A percentile compares a stretch with the other conserved stretches of the same genome.
These are phyloP conservation scores for Voacanga thouarsii DNA, from an alignment of 257 asterid genomes.

Conservation along the genomic window DNA sequence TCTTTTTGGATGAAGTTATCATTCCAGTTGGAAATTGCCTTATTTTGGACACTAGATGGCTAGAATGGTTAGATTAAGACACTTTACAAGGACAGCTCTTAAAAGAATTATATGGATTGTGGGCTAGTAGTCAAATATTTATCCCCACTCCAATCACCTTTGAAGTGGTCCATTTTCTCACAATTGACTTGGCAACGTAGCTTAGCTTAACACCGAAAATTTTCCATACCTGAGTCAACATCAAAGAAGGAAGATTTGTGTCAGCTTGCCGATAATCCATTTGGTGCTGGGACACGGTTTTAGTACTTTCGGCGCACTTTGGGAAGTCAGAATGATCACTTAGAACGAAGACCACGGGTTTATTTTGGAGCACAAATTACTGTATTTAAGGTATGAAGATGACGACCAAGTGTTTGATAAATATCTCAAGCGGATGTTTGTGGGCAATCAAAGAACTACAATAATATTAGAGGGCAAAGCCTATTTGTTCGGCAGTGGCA, in stretches of 20 bases:
- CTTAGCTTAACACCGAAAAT: background rate
- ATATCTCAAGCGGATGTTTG: constrained; percentile 3
- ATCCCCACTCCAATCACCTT: constrained; percentile 5
- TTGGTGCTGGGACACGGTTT: background rate
- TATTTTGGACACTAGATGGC: background rate
- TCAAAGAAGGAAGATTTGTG: background rate
- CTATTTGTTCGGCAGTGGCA: background rate
- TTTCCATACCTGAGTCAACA: constrained; percentile 14
- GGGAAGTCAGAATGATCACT: background rate
- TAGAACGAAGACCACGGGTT: background rate
- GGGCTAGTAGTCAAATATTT: background rate
- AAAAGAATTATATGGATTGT: constrained; percentile 3
- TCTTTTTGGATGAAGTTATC: background rate
- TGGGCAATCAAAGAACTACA: background rate
- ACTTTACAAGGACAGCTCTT: background rate
- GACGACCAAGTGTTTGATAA: background rate
- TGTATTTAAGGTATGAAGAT: background rate
- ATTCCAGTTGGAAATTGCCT: background rate
- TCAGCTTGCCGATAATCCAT: background rate
- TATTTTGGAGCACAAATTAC: background rate
- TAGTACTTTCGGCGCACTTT: constrained; percentile 5
- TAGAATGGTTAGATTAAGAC: background rate
- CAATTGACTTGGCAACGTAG: background rate
- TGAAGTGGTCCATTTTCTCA: constrained; percentile 10
- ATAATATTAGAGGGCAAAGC: background rate